Base-by-base conservation (phyloP, 2,329 filamentous ascomycete species). In the Talaromyces sp. region DNA sequence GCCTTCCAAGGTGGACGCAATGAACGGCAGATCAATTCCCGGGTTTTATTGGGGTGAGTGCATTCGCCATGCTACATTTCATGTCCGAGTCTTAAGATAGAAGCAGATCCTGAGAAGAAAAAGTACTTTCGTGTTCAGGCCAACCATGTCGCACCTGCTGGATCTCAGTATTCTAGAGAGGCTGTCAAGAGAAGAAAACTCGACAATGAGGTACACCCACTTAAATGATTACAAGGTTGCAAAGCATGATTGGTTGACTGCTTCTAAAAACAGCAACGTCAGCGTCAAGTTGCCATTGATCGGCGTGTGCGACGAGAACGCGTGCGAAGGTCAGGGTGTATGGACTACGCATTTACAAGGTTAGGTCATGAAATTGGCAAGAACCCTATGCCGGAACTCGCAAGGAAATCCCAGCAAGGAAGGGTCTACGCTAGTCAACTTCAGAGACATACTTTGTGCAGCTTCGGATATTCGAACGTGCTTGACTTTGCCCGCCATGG, bases 121-220 rank as follows among this genome's bases (percentile, higher is more conserved):
- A 88, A 85, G 66, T 91, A 90, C 69, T 91, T 90, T 74, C 87
- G 85, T 68, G 83, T 90, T 57, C 84, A 88, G 70, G 68, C 76
- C 25, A 79, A 76, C 60, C 76, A 81, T 65, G 80, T 80, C 16
- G 84, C 84, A 0, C 81, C 85, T 0, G 66, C 76, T 1, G 74
- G 72, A 7, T 78, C 82, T 0, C 74, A 80, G 16, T 89, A 86
- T 77, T 85, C 86, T 8, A 75, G 79, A n/a, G 78, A 84, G 52
- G 80, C 81, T 6, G 83, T 88, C 62, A 87, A 85, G 73, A 80
- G 79, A 66, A 84, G 84, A 59, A 81, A 81, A 64, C 65, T 77
- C 2, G 77, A 83, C 35, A 77, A 82, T 39, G 71, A 77, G 60
- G 73, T 72, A 57, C 25, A 42, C 61, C 44, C 50, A 8, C 31